Conservation (phyloP, 805 yeast genomes). For the Starmerella davenportii region DNA sequence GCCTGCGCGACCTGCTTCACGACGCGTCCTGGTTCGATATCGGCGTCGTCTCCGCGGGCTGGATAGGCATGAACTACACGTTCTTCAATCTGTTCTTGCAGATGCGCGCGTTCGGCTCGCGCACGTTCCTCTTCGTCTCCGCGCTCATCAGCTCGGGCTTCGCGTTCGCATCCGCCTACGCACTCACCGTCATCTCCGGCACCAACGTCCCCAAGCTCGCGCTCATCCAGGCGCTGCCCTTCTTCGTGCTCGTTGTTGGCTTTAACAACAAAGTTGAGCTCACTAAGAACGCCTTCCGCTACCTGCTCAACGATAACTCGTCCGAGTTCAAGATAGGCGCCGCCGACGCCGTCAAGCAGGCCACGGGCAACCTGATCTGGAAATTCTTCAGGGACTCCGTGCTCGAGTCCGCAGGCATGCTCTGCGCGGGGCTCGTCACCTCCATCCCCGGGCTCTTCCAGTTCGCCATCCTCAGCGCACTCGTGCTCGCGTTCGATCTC, state of each 20-base stretch:
- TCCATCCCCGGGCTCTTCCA: conserved; percentile 55
- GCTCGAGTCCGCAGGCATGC: conserved; percentile 51
- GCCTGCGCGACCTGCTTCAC: conserved; percentile 23
- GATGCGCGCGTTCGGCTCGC: conserved; percentile 64
- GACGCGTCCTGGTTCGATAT: conserved; percentile 80
- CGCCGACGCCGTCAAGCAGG: conserved; percentile 29
- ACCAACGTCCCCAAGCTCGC: conserved; percentile 52
- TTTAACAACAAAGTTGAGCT: conserved; percentile 68
- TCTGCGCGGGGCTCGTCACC: conserved; percentile 34
- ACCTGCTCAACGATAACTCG: conserved; percentile 14
- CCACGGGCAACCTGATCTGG: conserved; percentile 23
- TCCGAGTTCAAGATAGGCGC: conserved; percentile 21
- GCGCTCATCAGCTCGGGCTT: conserved; percentile 61
- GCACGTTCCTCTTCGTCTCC: conserved; percentile 70
- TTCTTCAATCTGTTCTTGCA: conserved; percentile 55
- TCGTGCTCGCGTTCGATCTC: conserved; percentile 54
- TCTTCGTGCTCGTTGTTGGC: conserved; percentile 79
- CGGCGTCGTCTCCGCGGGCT: conserved; percentile 59
- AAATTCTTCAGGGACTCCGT: conserved; percentile 54
- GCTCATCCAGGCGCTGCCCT: conserved; percentile 81
- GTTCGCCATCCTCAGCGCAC: conserved; percentile 59
- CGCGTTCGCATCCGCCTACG: conserved; percentile 67
- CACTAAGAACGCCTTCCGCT: conserved; percentile 30
- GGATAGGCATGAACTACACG: conserved; percentile 75
- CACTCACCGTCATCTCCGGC: conserved; percentile 38